Evolutionary conservation across 805 yeast genomes (phyloP).

Genomic region (Yamadazyma kitorensis): DNA sequence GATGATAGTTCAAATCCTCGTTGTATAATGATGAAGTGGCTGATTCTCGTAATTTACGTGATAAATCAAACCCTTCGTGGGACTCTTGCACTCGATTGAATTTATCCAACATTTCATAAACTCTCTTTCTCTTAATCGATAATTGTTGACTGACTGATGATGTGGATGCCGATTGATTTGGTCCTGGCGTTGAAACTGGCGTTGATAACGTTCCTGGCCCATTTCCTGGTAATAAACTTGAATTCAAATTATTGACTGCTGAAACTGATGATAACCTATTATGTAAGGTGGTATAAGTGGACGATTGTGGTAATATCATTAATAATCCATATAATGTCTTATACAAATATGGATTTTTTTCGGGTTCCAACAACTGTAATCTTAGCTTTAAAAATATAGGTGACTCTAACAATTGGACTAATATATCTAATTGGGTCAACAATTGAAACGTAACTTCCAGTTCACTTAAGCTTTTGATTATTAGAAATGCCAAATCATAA

Average conservation of each 20-base stretch:
- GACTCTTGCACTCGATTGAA: constrained; percentile 35
- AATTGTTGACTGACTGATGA: constrained; percentile 23
- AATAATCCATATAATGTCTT: constrained; percentile 87
- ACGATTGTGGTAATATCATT: constrained; percentile 92
- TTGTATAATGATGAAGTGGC: constrained; percentile 12
- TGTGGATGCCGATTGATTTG: constrained; percentile 15
- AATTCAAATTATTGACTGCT: constrained; percentile 26
- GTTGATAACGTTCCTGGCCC: constrained; percentile 12
- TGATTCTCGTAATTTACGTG: constrained; percentile 11
- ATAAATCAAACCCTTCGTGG: constrained; percentile 19
- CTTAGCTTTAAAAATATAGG: constrained; percentile 88
- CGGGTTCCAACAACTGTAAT: constrained; percentile 86
- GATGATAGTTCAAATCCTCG: constrained; percentile 1
- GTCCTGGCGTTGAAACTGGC: constrained; percentile 19
- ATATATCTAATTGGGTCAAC: constrained; percentile 80
- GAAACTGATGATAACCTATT: constrained; percentile 67
- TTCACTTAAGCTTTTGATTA: constrained; percentile 76
- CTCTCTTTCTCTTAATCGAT: constrained; percentile 36
- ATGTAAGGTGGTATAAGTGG: constrained; percentile 79
- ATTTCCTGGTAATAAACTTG: constrained; percentile 8
- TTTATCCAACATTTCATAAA: constrained; percentile 41
- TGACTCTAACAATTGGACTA: constrained; percentile 87
- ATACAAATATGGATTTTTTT: constrained; percentile 72
- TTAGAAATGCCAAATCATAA: constrained; percentile 82
- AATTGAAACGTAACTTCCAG: constrained; percentile 77